phyloP scores from a whole-genome alignment of 768 basidiomycete genomes.

The Pleurotus pulmonarius region DNA sequence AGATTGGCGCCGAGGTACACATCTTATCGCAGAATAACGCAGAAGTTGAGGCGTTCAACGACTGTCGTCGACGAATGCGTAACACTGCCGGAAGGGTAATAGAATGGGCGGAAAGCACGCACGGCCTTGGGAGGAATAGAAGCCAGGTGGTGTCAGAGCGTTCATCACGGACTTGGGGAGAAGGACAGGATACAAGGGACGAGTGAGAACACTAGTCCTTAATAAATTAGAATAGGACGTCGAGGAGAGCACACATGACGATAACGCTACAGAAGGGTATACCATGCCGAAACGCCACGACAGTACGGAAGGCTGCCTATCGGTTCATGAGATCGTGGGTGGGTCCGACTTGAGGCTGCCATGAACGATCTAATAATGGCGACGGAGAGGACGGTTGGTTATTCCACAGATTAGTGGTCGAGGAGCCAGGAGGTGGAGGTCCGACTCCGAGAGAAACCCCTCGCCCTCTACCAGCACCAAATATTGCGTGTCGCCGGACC shows the following conservation, averaged over 20 bases:
- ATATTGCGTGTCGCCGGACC: constrained; percentile 56
- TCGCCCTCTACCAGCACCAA: constrained; percentile 36
- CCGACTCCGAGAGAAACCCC: constrained; percentile 23
- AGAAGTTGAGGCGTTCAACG: no score
- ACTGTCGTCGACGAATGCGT: no score
- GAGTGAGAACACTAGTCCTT: no score
- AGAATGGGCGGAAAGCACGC: no score
- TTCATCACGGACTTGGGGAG: no score
- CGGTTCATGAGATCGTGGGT: constrained; percentile 32
- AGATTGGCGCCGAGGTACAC: neutral
- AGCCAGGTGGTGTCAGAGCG: no score
- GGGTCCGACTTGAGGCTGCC: constrained; percentile 36
- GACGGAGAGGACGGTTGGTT: constrained; percentile 37
- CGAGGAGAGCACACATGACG: neutral
- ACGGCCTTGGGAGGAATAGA: no score
- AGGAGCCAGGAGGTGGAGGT: constrained; percentile 27
- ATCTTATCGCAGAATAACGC: neutral
- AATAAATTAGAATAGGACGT: no score
- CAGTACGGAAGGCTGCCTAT: constrained; percentile 18
- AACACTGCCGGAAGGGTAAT: no score
- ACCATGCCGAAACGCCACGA: constrained; percentile 6
- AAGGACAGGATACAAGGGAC: no score
- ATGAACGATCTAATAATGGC: constrained; percentile 40
- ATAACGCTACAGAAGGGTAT: constrained; percentile 10
- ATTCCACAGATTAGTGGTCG: constrained; percentile 30